Evolutionary conservation across 2,329 filamentous ascomycete genomes (phyloP).

Genomic region (Paramyrothecium sp.): DNA sequence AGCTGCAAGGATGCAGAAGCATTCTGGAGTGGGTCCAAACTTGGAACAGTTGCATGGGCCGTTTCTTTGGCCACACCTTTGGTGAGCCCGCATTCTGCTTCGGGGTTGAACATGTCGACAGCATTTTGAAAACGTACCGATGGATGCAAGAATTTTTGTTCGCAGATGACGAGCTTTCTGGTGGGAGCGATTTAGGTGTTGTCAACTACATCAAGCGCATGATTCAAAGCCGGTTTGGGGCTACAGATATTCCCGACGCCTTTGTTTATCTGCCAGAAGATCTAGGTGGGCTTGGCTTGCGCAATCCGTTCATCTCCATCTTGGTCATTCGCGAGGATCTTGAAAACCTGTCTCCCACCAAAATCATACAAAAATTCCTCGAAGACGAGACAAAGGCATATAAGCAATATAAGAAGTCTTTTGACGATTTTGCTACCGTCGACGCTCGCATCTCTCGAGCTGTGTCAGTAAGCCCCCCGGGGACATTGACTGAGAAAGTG

Average conservation of each 20-base stretch:
- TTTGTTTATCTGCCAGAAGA: slow-evolving; percentile 46
- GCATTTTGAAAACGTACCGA: slow-evolving; percentile 38
- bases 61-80: slow-evolving; percentile 45
- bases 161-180: slow-evolving; percentile 31
- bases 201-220: slow-evolving; percentile 26
- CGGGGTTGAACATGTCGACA: slow-evolving; percentile 41
- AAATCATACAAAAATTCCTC: background rate
- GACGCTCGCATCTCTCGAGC: too few species aligned
- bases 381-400: background rate
- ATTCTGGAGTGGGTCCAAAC: slow-evolving; percentile 37
- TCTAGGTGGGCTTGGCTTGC: slow-evolving; percentile 43
- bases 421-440: background rate
- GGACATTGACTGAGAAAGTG: too few species aligned
- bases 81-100: slow-evolving; percentile 43
- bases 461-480: too few species aligned
- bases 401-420: background rate
- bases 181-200: slow-evolving; percentile 16
- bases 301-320: slow-evolving; percentile 43
- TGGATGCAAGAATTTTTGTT: slow-evolving; percentile 28
- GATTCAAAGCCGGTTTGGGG: slow-evolving; percentile 30
- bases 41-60: slow-evolving; percentile 45
- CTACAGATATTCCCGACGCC: slow-evolving; percentile 37
- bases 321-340: slow-evolving; percentile 32
- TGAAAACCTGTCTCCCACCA: background rate
- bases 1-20: slow-evolving; percentile 51